A percentile compares a stretch with the other conserved stretches of the same genome.
Conservation (phyloP, 2,329 filamentous ascomycete genomes). For the Colletotrichum tamarilloi region DNA sequence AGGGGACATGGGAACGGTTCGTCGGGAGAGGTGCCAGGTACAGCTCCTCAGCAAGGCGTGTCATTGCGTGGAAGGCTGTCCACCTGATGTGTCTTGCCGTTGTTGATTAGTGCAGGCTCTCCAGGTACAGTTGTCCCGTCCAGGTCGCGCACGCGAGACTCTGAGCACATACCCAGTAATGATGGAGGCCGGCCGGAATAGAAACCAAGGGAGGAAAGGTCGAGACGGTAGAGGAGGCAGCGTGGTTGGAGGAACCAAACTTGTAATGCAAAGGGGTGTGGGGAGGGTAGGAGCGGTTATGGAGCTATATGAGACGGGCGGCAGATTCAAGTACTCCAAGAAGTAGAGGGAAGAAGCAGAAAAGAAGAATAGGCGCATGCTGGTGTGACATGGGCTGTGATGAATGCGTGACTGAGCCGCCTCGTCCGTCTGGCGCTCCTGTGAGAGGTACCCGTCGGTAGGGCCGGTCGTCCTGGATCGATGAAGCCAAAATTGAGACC, state of each 20-base stretch:
- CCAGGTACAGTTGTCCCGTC: background rate
- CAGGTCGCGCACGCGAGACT: background rate
- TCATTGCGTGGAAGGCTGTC: background rate
- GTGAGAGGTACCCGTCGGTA: background rate
- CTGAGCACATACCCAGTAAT: background rate
- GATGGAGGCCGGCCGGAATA: background rate
- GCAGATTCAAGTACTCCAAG: background rate
- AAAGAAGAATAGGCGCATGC: background rate
- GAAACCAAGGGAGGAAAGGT: background rate
- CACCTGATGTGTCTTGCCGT: slow-evolving; percentile 1
- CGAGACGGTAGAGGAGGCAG: background rate
- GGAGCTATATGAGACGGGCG: slow-evolving; percentile 12
- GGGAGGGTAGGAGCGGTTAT: slow-evolving; percentile 11
- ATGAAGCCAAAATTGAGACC: background rate
- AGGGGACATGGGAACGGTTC: slow-evolving; percentile 20
- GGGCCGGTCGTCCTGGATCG: background rate
- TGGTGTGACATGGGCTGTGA: background rate
- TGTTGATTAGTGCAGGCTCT: background rate
- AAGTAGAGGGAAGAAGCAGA: background rate
- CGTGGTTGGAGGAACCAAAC: slow-evolving; percentile 25
- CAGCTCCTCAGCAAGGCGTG: background rate
- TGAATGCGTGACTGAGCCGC: slow-evolving; percentile 12
- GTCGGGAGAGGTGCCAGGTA: slow-evolving; percentile 17
- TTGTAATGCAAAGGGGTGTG: slow-evolving; percentile 3
- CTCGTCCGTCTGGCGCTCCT: background rate